Conservation (phyloP, 2,329 filamentous ascomycete genomes). For the Xenoacremonium recifei region DNA sequence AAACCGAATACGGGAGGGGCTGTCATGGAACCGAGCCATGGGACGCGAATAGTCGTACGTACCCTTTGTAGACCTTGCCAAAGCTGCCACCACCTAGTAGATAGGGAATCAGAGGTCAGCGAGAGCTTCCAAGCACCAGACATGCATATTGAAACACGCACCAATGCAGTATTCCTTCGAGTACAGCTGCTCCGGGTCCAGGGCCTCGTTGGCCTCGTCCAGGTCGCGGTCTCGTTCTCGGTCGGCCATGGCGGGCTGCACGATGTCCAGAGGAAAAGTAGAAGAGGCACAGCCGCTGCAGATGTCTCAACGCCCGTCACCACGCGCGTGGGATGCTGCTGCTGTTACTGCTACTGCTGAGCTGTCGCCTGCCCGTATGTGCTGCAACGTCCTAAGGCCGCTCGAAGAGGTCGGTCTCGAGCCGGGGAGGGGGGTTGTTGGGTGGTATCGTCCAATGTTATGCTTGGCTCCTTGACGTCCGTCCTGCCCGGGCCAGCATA, state of each 20-base stretch:
- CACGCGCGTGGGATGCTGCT: too few species aligned
- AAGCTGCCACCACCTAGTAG: slow-evolving; percentile 89
- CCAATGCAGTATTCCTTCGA: slow-evolving; percentile 90
- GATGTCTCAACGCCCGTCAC: too few species aligned
- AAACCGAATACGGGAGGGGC: background rate
- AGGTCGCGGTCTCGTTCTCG: slow-evolving; percentile 38
- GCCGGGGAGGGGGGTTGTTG: too few species aligned
- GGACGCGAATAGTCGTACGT: slow-evolving; percentile 19
- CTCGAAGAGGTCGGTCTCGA: too few species aligned
- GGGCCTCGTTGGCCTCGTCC: slow-evolving; percentile 50
- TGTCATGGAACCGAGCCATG: background rate
- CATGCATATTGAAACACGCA: slow-evolving; percentile 37
- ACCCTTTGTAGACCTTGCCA: slow-evolving; percentile 98
- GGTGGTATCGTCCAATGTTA: too few species aligned
- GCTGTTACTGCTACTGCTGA: too few species aligned
- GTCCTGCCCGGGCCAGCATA: too few species aligned
- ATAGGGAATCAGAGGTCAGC: slow-evolving; percentile 21
- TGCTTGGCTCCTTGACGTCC: too few species aligned
- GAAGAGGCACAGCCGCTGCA: too few species aligned
- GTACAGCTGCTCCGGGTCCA: slow-evolving; percentile 86
- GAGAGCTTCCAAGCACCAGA: slow-evolving; percentile 4
- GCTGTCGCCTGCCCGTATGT: too few species aligned
- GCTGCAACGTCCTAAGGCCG: too few species aligned
- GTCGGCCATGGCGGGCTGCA: slow-evolving; percentile 6
- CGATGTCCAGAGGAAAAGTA: too few species aligned